A percentile compares a stretch with the other conserved stretches of the same genome.
Conservation (phyloP, 257 asterid genomes). For the Rubia yunnanensis region DNA sequence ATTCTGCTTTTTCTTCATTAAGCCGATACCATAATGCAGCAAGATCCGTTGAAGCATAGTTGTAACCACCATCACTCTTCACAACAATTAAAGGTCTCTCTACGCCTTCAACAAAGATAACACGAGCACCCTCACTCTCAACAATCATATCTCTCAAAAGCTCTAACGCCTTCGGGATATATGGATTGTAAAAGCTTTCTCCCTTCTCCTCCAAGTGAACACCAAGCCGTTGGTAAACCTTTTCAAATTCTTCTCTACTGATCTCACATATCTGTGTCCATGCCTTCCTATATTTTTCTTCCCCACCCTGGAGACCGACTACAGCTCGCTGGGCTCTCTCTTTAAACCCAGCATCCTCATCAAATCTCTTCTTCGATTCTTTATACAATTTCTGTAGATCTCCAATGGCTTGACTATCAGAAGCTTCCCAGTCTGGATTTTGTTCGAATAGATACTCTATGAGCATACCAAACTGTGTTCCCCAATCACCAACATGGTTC, state of each 20-base stretch:
- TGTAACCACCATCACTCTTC: constrained; percentile 89
- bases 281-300: constrained; percentile 59
- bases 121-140: constrained; percentile 95
- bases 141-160: constrained; percentile 55
- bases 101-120: constrained; percentile 77
- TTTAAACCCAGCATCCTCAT: constrained; percentile 63
- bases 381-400: constrained; percentile 83
- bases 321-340: constrained; percentile 86
- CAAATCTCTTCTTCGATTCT: constrained; percentile 81
- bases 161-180: constrained; percentile 54
- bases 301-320: constrained; percentile 97
- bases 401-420: constrained; percentile 67
- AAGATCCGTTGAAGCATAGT: constrained; percentile 93
- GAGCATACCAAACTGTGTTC: constrained; percentile 97
- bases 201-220: constrained; percentile 86
- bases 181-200: constrained; percentile 90
- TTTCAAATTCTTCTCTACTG: constrained; percentile 63
- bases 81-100: constrained; percentile 78
- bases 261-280: constrained; percentile 83
- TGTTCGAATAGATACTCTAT: constrained; percentile 70
- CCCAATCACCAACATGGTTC: constrained; percentile 99
- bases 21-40: constrained; percentile 88
- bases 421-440: constrained; percentile 53
- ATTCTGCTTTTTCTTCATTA: constrained; percentile 81
- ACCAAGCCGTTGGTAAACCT: constrained; percentile 64